Evolutionary conservation across 2,329 filamentous ascomycete species (phyloP).

Genomic region (Botryosphaeria agaves): DNA sequence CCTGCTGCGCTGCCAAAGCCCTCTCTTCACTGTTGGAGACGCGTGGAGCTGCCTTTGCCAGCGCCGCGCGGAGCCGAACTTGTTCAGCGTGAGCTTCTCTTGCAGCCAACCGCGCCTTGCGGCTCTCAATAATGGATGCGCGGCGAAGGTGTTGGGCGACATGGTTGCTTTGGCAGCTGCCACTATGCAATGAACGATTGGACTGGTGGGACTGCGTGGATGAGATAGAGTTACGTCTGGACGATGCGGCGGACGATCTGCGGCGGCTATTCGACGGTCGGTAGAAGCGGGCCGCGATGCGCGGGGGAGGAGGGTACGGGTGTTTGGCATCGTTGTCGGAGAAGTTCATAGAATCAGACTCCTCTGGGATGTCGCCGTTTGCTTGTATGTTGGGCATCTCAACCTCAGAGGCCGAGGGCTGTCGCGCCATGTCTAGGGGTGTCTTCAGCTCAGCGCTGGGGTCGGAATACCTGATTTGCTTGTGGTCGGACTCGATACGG

Average conservation of each 20-base stretch:
- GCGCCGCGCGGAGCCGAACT: conserved; percentile 56
- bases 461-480: neutral
- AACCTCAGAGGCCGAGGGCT: conserved; percentile 2
- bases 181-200: conserved; percentile 33
- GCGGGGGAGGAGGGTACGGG: conserved; percentile 49
- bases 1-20: conserved; percentile 59
- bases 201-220: conserved; percentile 58
- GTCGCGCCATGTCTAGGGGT: neutral
- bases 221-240: conserved; percentile 63
- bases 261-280: conserved; percentile 45
- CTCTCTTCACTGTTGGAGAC: conserved; percentile 55
- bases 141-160: conserved; percentile 65
- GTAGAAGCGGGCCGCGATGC: conserved; percentile 65
- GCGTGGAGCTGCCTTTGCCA: conserved; percentile 53
- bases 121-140: conserved; percentile 63
- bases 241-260: conserved; percentile 61
- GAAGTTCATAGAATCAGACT: conserved; percentile 19
- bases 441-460: neutral
- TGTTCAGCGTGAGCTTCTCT: conserved; percentile 70
- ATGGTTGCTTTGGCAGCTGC: conserved; percentile 52
- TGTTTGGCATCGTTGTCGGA: conserved; percentile 21
- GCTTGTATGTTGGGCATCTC: conserved; percentile 2
- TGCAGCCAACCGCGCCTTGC: conserved; percentile 64
- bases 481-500: neutral
- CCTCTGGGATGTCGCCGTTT: conserved; percentile 23